These are phyloP conservation scores for Talaromyces marneffei DNA, from an alignment of 2,329 filamentous ascomycete species.

Conservation along the genomic window DNA sequence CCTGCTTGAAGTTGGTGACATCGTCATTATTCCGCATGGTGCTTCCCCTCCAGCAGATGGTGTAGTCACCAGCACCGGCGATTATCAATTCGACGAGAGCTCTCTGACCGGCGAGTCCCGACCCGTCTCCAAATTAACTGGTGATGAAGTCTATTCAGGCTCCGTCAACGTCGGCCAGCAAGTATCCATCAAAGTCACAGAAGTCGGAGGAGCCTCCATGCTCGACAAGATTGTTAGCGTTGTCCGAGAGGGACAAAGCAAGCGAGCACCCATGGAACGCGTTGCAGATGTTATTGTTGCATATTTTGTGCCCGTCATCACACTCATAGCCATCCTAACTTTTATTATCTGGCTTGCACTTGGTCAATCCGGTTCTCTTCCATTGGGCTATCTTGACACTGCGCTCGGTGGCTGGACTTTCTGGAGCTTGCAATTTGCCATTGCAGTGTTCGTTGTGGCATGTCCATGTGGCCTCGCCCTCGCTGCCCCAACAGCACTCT, in stretches of 20 bases:
- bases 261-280: slow-evolving; percentile 44
- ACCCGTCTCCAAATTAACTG: slow-evolving; percentile 38
- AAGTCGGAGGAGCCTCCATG: slow-evolving; percentile 45
- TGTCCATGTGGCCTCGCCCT: slow-evolving; percentile 80
- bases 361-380: slow-evolving; percentile 39
- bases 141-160: slow-evolving; percentile 42
- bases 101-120: slow-evolving; percentile 64
- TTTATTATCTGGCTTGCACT: slow-evolving; percentile 45
- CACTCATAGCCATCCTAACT: slow-evolving; percentile 43
- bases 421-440: slow-evolving; percentile 60
- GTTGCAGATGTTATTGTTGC: slow-evolving; percentile 44
- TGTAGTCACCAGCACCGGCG: slow-evolving; percentile 48
- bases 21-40: slow-evolving; percentile 70
- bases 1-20: slow-evolving; percentile 67
- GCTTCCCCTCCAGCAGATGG: slow-evolving; percentile 83
- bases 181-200: slow-evolving; percentile 39
- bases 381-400: slow-evolving; percentile 47
- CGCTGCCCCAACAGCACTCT: slow-evolving; percentile 81
- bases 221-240: slow-evolving; percentile 46
- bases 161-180: slow-evolving; percentile 45
- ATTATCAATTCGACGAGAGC: slow-evolving; percentile 76
- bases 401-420: slow-evolving; percentile 47
- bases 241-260: slow-evolving; percentile 46
- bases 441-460: slow-evolving; percentile 79
- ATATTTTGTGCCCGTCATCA: slow-evolving; percentile 47